phyloP scores from a whole-genome alignment of 202 grass and related monocot genomes.

The Thinopyrum obtusiflorum region DNA sequence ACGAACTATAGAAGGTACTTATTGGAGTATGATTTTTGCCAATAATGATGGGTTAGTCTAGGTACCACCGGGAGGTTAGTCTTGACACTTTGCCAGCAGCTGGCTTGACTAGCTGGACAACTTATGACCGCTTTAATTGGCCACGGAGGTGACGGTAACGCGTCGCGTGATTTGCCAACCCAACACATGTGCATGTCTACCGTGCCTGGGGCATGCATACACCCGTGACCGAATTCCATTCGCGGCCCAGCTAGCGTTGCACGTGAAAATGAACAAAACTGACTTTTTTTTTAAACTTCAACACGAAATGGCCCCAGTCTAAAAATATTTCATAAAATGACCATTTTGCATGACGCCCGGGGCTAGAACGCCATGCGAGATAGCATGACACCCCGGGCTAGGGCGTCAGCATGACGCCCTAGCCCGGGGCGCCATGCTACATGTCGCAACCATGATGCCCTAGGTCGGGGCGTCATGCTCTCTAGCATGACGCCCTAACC shows the following conservation, averaged over 20 bases:
- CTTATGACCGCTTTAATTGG: not conserved
- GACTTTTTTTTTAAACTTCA: too few relatives aligned
- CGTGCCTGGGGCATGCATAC: not conserved
- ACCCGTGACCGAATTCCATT: not conserved
- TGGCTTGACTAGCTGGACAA: not conserved
- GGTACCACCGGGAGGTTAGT: not conserved
- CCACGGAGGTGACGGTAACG: not conserved
- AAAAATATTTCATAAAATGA: too few relatives aligned
- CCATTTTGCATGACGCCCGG: too few relatives aligned
- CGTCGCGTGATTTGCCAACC: not conserved
- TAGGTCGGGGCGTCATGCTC: too few relatives aligned
- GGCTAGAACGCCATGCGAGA: too few relatives aligned
- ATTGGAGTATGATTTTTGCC: not conserved
- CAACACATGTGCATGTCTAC: not conserved
- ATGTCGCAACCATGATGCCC: too few relatives aligned
- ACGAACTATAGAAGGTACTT: not conserved
- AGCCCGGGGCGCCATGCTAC: too few relatives aligned
- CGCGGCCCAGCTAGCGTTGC: not conserved
- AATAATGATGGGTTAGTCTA: not conserved
- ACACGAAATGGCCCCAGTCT: too few relatives aligned
- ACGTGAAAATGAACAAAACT: not conserved
- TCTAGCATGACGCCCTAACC: too few relatives aligned
- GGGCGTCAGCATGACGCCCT: too few relatives aligned
- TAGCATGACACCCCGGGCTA: too few relatives aligned
- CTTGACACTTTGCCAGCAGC: not conserved